Base-by-base conservation (phyloP, 2,329 filamentous ascomycete species). In the Canariomyces notabilis region DNA sequence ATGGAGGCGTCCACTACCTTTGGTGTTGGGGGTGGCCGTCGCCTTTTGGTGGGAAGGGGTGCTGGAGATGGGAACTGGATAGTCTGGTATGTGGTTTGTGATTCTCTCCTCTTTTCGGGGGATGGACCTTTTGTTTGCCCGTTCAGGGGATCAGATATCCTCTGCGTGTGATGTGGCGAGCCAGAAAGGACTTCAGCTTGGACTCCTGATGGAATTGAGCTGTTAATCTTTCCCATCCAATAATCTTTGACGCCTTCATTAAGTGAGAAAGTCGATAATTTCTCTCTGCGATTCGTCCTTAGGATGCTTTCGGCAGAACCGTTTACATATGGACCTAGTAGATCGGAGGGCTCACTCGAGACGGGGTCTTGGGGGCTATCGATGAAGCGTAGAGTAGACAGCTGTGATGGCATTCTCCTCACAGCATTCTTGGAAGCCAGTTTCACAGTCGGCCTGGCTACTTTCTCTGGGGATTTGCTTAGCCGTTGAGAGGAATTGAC, bases 341-440 rank as follows among this genome's bases (percentile, higher is more conserved):
- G 35, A n/a, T 42, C 42, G 2, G 31, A 20, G 3, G 31, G 20
- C n/a, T 32, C 6, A 1, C 37, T 33, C 4, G 31, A 15, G 8
- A 7, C 3, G 18, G 2, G 2, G 4, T 44, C 44, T n/a, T 23
- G 31, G 5, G 35, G 41, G 7, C n/a, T 11, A 6, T 39, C 49
- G 7, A 48, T 45, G 20, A 51, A 51, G 16, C 38, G 41, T 12
- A 51, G 29, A 2, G 23, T 51, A 12, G 42, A 38, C n/a, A 42
- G 12, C 19, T 37, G 6, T 3, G 21, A 18, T 7, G 49, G 41
- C n/a, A 48, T 11, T n/a, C 6, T 41, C 44, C 48, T 44, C 23
- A 50, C 29, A 16, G 32, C 19, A 12, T 33, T 23, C 18, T 23
- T 42, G 15, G 9, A 11, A 19, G 12, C 20, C 5, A 18, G 37